Percentiles rank a stretch among this genome's conserved stretches.
Conservation (phyloP, 1,139 yeast species). For the Pichia sp. region DNA sequence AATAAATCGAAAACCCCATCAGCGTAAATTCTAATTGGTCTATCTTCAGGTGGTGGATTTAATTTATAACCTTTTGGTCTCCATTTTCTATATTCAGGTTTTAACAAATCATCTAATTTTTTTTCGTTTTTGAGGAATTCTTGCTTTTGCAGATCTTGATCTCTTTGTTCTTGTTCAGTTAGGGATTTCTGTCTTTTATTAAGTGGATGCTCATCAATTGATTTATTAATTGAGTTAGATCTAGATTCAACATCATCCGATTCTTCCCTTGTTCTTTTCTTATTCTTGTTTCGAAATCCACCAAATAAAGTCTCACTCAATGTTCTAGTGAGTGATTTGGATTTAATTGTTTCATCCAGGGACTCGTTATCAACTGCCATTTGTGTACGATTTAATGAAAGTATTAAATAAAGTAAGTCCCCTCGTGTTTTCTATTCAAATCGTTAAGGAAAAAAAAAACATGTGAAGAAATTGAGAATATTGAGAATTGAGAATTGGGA, state of each 20-base stretch:
- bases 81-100: conserved; percentile 57
- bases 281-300: conserved; percentile 4
- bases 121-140: conserved; percentile 21
- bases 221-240: conserved; percentile 1
- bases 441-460: no score
- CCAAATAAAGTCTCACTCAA: conserved; percentile 12
- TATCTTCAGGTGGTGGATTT: conserved; percentile 76
- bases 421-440: no score
- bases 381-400: no score
- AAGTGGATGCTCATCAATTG: not conserved
- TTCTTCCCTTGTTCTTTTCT: conserved; percentile 9
- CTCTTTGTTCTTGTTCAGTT: conserved; percentile 9
- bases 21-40: conserved; percentile 89
- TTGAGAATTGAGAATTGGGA: not conserved
- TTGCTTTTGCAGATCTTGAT: conserved; percentile 10
- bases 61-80: conserved; percentile 67
- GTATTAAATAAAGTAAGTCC: no score
- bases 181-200: not conserved
- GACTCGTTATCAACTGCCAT: not conserved
- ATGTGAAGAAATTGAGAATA: not conserved
- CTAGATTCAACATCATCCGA: conserved; percentile 7
- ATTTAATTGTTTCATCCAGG: not conserved
- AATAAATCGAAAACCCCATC: conserved; percentile 97
- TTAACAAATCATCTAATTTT: conserved; percentile 31
- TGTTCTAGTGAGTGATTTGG: conserved; percentile 11